Evolutionary conservation across 306 rosid genomes (phyloP).

Genomic region (Coriaria nepalensis): DNA sequence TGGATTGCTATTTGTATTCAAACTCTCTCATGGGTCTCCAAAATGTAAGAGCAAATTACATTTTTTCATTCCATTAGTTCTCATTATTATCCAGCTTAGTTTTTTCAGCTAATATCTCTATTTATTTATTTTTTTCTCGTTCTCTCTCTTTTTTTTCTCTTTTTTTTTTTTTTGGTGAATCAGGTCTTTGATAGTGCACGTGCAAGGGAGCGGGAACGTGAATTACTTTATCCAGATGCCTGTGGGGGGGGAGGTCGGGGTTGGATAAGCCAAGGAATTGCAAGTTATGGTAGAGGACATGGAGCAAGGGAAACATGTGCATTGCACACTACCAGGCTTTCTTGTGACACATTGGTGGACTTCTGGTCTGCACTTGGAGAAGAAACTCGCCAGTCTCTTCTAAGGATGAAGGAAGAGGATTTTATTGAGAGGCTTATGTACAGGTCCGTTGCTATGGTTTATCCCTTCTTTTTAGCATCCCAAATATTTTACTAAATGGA

Average conservation of each 20-base stretch:
- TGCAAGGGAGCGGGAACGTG: slow-evolving; percentile 94
- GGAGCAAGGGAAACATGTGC: slow-evolving; percentile 97
- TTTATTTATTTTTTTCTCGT: slow-evolving; percentile 2
- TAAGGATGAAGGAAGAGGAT: slow-evolving; percentile 99
- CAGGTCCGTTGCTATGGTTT: slow-evolving; percentile 58
- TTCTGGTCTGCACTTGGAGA: slow-evolving; percentile 99
- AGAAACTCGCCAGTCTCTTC: slow-evolving; percentile 87
- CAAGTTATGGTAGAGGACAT: slow-evolving; percentile 82
- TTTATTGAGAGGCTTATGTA: slow-evolving; percentile 94
- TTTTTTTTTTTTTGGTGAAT: slow-evolving; percentile 19
- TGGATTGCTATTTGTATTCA: slow-evolving; percentile 76
- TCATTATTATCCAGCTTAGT: not conserved
- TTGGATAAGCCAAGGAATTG: slow-evolving; percentile 98
- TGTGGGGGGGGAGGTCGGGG: slow-evolving; percentile 99
- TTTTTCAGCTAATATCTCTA: not conserved
- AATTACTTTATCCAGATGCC: slow-evolving; percentile 96
- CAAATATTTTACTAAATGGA: not conserved
- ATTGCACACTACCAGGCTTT: slow-evolving; percentile 91
- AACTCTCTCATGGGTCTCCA: slow-evolving; percentile 72
- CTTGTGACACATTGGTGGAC: slow-evolving; percentile 92
- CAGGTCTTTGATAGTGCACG: slow-evolving; percentile 97
- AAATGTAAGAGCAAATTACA: slow-evolving; percentile 37
- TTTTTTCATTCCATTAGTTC: slow-evolving; percentile 9
- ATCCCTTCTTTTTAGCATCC: slow-evolving; percentile 18
- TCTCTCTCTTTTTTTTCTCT: not conserved